phyloP scores from a whole-genome alignment of 2,329 filamentous ascomycete species.

The Ambrosiella cleistominuta region DNA sequence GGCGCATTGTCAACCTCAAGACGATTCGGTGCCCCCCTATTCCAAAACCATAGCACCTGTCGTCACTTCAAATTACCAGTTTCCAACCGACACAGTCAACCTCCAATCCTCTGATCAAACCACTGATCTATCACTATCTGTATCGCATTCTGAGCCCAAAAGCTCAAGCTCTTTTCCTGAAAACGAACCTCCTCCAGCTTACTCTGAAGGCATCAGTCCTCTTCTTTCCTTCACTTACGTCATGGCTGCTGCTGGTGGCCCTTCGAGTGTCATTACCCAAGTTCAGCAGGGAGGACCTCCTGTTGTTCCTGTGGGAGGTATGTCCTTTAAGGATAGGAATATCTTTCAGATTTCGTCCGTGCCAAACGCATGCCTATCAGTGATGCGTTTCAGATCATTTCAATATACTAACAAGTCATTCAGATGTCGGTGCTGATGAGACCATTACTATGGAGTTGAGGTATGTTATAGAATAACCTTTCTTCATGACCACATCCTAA shows the following conservation, averaged over 20 bases:
- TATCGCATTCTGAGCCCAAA: too few relatives aligned
- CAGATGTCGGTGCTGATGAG: constrained; percentile 74
- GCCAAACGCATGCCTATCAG: neutral
- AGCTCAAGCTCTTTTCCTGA: constrained; percentile 46
- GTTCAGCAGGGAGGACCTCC: constrained; percentile 86
- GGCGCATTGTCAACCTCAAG: constrained; percentile 20
- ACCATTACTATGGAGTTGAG: constrained; percentile 87
- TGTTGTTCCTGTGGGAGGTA: constrained; percentile 77
- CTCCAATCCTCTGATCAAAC: neutral
- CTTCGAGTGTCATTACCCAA: constrained; percentile 97
- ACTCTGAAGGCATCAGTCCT: constrained; percentile 86
- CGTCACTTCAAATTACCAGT: neutral
- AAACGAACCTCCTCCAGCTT: constrained; percentile 84
- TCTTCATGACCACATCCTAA: constrained; percentile 6
- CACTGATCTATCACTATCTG: too few relatives aligned
- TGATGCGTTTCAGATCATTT: too few relatives aligned
- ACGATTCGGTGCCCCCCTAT: constrained; percentile 13
- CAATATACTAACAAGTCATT: constrained; percentile 5
- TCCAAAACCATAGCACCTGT: neutral
- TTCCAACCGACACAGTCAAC: neutral
- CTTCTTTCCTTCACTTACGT: constrained; percentile 86
- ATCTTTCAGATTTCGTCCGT: neutral
- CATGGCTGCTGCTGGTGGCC: constrained; percentile 94
- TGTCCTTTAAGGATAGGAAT: constrained; percentile 15
- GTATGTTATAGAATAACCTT: constrained; percentile 31